Evolutionary conservation across 306 rosid genomes (phyloP), one percentile per base, ranked within the genome.

Genomic region (Quercus robur): DNA sequence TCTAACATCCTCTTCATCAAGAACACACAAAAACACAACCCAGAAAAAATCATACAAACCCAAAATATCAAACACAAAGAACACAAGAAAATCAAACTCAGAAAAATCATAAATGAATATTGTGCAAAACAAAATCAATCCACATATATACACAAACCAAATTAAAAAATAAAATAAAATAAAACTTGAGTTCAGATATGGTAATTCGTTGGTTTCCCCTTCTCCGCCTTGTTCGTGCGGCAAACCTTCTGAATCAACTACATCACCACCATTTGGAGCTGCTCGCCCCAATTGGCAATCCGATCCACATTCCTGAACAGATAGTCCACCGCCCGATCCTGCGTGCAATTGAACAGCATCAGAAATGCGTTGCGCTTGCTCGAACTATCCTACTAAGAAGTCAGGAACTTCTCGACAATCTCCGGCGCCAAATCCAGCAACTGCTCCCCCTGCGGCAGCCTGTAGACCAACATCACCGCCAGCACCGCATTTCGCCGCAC

Each of bases 281-380:
- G 92, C 56, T 96, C 98, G 0, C 90, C 88, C 99, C 98, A 96
- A 30, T 96, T 98, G 58, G 4, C 85, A 46, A 96, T 90, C 81
- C 81, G 81, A 62, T 93, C 97, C n/a, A 96, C 81, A 56, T 96
- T 85, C 1, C 80, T 11, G 52, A 93, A 89, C 1, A 96, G 87
- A 71, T 89, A 93, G 38, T 69, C 86, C 66, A 96, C 85, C 0
- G 98, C 99, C 3, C 99, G 89, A 74, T 96, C 99, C 61, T 96
- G 99, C 0, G 92, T 88, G 51, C 99, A 96, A 52, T 80, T 87
- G 61, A 93, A 96, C 15, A 96, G 97, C 99, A 96, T 96, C 20
- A 96, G 97, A 56, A 96, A 96, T 5, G 99, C 99, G 3, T 96
- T 91, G 3, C 97, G 79, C 97, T 93, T 96, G 81, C 94, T 85